Evolutionary conservation across 1,284 basidiomycete species (phyloP).

Genomic region (Agaricales sp.): DNA sequence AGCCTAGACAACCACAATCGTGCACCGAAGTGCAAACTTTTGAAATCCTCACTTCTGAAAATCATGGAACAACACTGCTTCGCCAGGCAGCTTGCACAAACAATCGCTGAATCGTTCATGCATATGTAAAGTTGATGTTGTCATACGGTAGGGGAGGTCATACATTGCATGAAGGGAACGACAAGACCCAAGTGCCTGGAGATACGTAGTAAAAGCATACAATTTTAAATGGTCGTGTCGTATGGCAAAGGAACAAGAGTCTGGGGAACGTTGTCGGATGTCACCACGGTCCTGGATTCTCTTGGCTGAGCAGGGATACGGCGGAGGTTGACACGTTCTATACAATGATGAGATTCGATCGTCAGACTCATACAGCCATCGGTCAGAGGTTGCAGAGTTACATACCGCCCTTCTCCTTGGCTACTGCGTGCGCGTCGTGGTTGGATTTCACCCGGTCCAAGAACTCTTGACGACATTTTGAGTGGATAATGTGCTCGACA

Average conservation of each 20-base stretch:
- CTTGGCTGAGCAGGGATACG: constrained; percentile 83
- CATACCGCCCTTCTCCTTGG: constrained; percentile 85
- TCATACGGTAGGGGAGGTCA: background rate
- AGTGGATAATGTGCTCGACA: constrained; percentile 96
- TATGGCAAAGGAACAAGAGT: constrained; percentile 89
- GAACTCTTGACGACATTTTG: constrained; percentile 98
- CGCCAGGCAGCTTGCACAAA: too few relatives aligned
- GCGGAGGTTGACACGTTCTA: constrained; percentile 81
- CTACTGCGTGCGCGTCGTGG: constrained; percentile 76
- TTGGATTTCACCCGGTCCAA: constrained; percentile 93
- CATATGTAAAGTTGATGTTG: background rate
- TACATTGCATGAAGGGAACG: background rate
- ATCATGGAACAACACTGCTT: too few relatives aligned
- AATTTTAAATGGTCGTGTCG: constrained; percentile 71
- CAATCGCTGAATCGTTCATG: too few relatives aligned
- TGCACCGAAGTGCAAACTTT: too few relatives aligned
- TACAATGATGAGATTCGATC: constrained; percentile 5
- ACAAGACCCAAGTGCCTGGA: background rate
- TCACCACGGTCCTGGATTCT: constrained; percentile 69
- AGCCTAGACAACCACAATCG: too few relatives aligned
- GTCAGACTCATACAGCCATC: too few relatives aligned
- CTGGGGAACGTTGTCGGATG: constrained; percentile 76
- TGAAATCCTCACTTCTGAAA: too few relatives aligned
- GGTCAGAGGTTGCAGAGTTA: constrained; percentile 15
- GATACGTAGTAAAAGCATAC: background rate